Base-by-base conservation (phyloP, 441 rosid species). In the Dalechampia spathulata region DNA sequence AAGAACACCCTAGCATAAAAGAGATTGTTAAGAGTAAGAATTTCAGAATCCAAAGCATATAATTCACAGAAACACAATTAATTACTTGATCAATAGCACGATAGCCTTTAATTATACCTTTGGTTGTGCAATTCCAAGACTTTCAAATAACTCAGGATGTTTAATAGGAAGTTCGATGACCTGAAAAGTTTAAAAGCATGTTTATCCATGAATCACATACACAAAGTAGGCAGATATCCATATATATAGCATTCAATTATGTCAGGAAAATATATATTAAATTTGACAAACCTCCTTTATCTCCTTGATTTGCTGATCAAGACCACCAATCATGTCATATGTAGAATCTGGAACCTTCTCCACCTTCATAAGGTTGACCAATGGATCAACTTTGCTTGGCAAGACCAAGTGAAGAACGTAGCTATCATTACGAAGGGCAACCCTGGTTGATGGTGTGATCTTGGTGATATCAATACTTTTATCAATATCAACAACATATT, bases 321-420 rank as follows among this genome's bases (percentile, higher is more conserved):
- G 96, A 20, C 75, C 93, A 68, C 96, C 96, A 30, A 89, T 92
- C 98, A 86, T 88, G 67, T 92, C 96, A 66, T 90, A 90, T 0
- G 98, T 90, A 49, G 98, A 87, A 76, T 87, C 96, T 40, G 96
- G 96, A 69, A 92, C 96, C 63, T 86, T 92, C 68, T 92, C 95
- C 61, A 91, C 98, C 72, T 91, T 91, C 96, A 88, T 91, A 39
- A 91, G 96, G 73, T 86, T 88, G 58, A 91, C 98, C 73, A 91
- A 68, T 10, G 84, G 82, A 74, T 88, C 93, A n/a, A 88, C 98
- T 75, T 91, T 91, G 76, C 98, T 91, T 4, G 98, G 98, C 77
- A 91, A 75, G 68, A 92, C 43, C 62, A 92, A 66, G 74, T 92
- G 99, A 45, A 89, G 96, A 48, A 92, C 96, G 61, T 92, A 92